phyloP scores from a whole-genome alignment of 352 stramenopile genomes.

The Pythium brachiatum region DNA sequence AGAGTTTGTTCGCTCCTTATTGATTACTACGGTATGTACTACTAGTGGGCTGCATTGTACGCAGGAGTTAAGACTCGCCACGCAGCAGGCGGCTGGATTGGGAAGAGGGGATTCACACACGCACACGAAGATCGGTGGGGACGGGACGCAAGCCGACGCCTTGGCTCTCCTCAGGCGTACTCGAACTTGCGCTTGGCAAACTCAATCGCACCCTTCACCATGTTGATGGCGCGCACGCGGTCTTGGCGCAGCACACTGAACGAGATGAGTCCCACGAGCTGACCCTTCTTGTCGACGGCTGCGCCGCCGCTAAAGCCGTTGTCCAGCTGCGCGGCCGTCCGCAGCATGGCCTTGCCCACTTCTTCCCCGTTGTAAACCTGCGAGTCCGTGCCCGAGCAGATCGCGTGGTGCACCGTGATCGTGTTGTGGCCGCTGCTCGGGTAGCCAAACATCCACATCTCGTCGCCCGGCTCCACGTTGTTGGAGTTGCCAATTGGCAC shows the following conservation, averaged over 20 bases:
- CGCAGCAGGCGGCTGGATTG: neutral
- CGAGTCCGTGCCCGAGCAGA: conserved; percentile 85
- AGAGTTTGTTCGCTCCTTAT: neutral
- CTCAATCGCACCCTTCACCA: conserved; percentile 86
- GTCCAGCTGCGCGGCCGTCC: conserved; percentile 79
- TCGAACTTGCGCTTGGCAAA: conserved; percentile 77
- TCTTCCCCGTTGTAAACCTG: conserved; percentile 84
- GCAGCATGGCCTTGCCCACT: conserved; percentile 85
- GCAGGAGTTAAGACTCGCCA: neutral
- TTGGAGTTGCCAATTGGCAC: conserved; percentile 87
- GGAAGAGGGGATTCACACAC: neutral
- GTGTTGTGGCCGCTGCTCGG: conserved; percentile 87
- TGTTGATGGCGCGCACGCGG: conserved; percentile 85
- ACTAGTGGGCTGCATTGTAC: neutral
- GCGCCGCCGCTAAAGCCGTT: conserved; percentile 85
- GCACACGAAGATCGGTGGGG: conserved; percentile 3
- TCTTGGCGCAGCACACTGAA: conserved; percentile 86
- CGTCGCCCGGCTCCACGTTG: conserved; percentile 83
- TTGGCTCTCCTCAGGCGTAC: conserved; percentile 45
- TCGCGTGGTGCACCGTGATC: conserved; percentile 88
- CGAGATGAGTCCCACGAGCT: conserved; percentile 83
- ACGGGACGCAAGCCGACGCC: too few species aligned
- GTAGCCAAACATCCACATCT: conserved; percentile 92
- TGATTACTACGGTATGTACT: conserved; percentile 2
- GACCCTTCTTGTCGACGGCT: conserved; percentile 82